These are phyloP conservation scores for Termitomyces sp. DNA, from an alignment of 768 basidiomycete genomes.

Conservation along the genomic window DNA sequence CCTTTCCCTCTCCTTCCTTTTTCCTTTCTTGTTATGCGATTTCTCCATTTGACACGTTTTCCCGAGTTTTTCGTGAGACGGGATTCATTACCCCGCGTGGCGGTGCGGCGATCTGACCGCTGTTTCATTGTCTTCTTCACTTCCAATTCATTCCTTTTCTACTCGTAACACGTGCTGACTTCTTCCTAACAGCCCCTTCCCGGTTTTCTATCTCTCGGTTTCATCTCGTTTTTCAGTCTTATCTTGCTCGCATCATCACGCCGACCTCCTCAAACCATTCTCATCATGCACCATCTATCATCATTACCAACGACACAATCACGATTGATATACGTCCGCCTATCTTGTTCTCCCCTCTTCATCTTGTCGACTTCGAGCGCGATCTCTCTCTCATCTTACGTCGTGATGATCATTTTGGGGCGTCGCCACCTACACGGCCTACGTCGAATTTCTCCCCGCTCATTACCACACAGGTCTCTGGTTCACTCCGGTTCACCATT, in stretches of 20 bases:
- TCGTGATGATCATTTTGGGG: not conserved
- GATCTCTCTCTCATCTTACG: not conserved
- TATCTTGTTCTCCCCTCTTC: not conserved
- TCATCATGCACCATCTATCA: slow-evolving; percentile 1
- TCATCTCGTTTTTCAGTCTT: not conserved
- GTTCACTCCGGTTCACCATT: not conserved
- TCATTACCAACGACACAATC: not conserved
- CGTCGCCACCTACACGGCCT: not conserved
- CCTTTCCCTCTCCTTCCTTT: not conserved
- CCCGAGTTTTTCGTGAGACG: not conserved
- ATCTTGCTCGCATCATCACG: not conserved
- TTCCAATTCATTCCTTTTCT: not conserved
- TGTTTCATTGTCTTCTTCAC: not conserved
- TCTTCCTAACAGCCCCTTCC: not conserved
- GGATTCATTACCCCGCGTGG: not conserved
- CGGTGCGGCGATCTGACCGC: not conserved
- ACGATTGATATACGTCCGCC: not conserved
- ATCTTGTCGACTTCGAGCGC: not conserved
- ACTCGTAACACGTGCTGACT: not conserved
- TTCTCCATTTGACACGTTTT: not conserved
- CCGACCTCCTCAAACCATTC: not conserved
- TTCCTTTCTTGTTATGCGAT: not conserved
- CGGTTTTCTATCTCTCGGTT: not conserved
- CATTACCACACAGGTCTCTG: not conserved
- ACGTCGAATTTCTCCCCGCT: not conserved